Evolutionary conservation across 2,329 filamentous ascomycete species (phyloP).

Genomic region (Leptographium galeiforme): DNA sequence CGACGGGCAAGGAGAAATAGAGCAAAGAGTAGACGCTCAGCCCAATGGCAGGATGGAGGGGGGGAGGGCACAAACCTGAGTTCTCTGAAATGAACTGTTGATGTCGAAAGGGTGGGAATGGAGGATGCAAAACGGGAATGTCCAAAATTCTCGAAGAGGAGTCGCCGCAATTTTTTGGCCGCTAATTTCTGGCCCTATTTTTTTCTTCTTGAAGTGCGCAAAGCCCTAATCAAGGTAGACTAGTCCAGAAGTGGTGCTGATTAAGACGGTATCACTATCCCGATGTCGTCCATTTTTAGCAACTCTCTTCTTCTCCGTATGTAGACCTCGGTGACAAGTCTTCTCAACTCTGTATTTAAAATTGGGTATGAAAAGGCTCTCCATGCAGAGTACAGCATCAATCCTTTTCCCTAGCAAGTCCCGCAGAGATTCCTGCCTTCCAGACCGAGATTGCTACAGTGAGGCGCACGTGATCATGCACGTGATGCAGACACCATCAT

Average conservation of each 20-base stretch:
- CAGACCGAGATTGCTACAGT: too few species aligned
- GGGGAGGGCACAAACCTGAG: neutral
- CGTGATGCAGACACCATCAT: too few species aligned
- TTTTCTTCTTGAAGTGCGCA: neutral
- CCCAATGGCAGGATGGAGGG: neutral
- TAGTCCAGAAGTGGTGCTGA: neutral
- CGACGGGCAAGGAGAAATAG: neutral
- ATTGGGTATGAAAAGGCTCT: too few species aligned
- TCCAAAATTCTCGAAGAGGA: neutral
- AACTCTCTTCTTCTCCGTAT: too few species aligned
- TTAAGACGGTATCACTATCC: neutral
- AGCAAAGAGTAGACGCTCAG: neutral
- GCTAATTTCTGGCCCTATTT: neutral
- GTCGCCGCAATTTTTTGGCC: neutral
- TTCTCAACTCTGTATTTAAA: too few species aligned
- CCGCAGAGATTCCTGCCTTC: too few species aligned
- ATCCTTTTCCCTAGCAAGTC: too few species aligned
- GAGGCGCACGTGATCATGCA: too few species aligned
- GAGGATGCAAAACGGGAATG: neutral
- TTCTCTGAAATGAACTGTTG: conserved; percentile 2
- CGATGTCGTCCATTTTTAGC: too few species aligned
- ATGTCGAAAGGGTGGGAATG: neutral
- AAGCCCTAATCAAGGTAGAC: neutral
- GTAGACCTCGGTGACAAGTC: too few species aligned
- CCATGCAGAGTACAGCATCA: too few species aligned